Evolutionary conservation across 2,329 filamentous ascomycete genomes (phyloP), one percentile per base, ranked within the genome.

Genomic region (Ceratocystis alfenasii): DNA sequence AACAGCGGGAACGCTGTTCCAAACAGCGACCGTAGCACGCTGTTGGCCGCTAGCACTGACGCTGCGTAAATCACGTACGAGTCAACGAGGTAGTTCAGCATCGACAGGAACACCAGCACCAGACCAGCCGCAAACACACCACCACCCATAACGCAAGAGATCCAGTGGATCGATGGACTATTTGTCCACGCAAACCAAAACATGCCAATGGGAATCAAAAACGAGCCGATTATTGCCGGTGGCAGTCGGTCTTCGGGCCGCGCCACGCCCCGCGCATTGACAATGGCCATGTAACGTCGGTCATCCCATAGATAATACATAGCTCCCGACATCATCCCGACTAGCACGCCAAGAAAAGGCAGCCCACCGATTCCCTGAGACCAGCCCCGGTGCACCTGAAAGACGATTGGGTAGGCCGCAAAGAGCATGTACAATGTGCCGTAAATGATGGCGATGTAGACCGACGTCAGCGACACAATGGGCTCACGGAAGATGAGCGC

Each of bases 31-130:
- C 88, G 84, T 10, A 91, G 76, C 30, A 91, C 83, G 1, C 84
- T 80, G 74, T 86, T 90, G 61, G 87, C 87, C 1, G 89, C 88
- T 7, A 92, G 77, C 0, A 86, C 87, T 0, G 85, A 89, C 0
- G 88, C 88, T 0, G 89, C 88, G 69, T 87, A 93, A 70, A 92
- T 87, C 63, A 86, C 86, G 73, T 90, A 85, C 5, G 83, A 76
- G 71, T 89, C 87, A 68, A 89, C 82, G 12, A 89, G 79, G 74
- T 88, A 89, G 74, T 84, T 87, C 72, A 84, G 79, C 59, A 85
- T 75, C 4, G 78, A 78, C n/a, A 89, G 74, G 76, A 89, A 89
- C 45, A 89, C 83, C 36, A 87, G 74, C 1, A 88, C 83, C 60
- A 82, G 73, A 4, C 80, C 84, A 70, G 78, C 72, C 65, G 86